Base-by-base conservation (phyloP, 2,329 filamentous ascomycete species). In the Achaetomium macrosporum region DNA sequence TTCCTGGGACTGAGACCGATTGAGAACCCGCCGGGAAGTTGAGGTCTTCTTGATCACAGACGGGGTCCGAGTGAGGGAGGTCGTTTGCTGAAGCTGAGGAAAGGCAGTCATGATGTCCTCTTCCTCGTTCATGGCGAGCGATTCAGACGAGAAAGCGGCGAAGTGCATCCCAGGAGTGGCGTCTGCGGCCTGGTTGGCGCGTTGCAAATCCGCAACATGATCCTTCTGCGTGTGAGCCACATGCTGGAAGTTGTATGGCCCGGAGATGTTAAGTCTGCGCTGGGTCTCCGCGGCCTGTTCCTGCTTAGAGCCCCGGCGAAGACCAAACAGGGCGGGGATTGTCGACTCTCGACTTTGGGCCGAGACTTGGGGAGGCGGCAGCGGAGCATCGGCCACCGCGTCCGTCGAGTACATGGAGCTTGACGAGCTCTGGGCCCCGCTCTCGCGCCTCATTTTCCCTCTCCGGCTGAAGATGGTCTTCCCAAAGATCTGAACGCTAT, bases 171-270 rank as follows among this genome's bases (percentile, higher is more conserved):
- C 35, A 8, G 35, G 15, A n/a, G 13, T n/a, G 7, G 69, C 69
- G 25, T 62, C 59, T 55, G 75, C 70, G 44, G 67, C 65, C 15
- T 70, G 71, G 58, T 69, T 75, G 3, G 67, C 60, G 29, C 69
- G 66, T 40, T 72, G 68, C 7, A 74, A 56, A 51, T 69, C 69
- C 4, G 73, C 66, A 3, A 76, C 54, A 46, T 76, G 70, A 30
- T 82, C 75, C 43, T 75, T 76, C 12, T 74, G 70, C 12, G 77
- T 81, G 63, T 84, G 81, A 4, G 78, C 76, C 33, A 85, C 73
- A 65, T 85, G 82, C 63, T 84, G 81, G 56, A 85, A 85, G 69
- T 85, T 84, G 67, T 82, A 85, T 2, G 82, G 82, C 1, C 72
- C 76, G 1, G 82, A 85, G 50, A 85, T 85, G 50, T 76, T 74